Evolutionary conservation across 805 yeast species (phyloP).

Genomic region (Saturnispora kantuleensis): DNA sequence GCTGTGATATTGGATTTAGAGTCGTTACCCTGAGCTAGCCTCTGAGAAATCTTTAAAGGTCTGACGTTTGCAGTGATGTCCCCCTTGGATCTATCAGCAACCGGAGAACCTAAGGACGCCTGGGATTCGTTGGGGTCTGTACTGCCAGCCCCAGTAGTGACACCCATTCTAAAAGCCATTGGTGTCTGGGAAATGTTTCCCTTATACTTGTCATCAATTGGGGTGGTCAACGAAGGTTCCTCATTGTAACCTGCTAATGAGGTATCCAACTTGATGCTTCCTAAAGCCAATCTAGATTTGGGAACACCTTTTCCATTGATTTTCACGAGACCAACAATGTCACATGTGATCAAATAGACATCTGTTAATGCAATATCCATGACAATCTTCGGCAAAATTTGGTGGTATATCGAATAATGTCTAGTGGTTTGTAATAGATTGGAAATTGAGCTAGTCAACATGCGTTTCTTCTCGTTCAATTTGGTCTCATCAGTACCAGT

Average conservation of each 20-base stretch:
- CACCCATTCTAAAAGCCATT: conserved; percentile 8
- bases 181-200: conserved; percentile 10
- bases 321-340: conserved; percentile 46
- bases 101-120: conserved; percentile 2
- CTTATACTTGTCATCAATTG: conserved; percentile 1
- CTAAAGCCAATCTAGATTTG: neutral
- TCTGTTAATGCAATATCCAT: conserved; percentile 73
- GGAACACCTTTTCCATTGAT: conserved; percentile 20
- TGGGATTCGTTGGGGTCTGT: neutral
- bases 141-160: neutral
- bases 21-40: conserved; percentile 23
- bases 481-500: conserved; percentile 11
- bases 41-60: conserved; percentile 61
- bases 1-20: neutral
- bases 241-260: too few relatives aligned
- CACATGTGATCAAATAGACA: conserved; percentile 55
- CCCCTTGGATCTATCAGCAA: neutral
- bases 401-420: conserved; percentile 54
- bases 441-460: conserved; percentile 55
- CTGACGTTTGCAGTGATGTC: conserved; percentile 38
- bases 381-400: conserved; percentile 58
- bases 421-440: conserved; percentile 71
- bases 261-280: too few relatives aligned
- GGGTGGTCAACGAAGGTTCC: neutral
- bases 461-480: conserved; percentile 31